Evolutionary conservation across 2,329 filamentous ascomycete genomes (phyloP).

Genomic region (Macrophomina pseudophaseolina): DNA sequence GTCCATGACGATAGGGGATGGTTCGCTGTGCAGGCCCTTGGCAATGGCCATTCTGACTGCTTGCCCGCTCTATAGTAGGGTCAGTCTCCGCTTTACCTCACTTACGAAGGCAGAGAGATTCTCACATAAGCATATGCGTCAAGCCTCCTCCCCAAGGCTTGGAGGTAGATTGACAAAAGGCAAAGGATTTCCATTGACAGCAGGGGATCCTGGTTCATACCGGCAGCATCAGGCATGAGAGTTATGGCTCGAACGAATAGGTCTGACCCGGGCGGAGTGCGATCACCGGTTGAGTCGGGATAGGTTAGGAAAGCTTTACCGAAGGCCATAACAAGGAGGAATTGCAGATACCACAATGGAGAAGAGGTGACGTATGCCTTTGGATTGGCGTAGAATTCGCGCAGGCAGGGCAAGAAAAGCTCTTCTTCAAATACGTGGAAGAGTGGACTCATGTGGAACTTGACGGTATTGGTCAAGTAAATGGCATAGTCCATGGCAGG

Average conservation of each 20-base stretch:
- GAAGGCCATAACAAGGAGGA: not conserved
- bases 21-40: conserved; percentile 55
- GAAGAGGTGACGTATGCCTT: not conserved
- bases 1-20: conserved; percentile 47
- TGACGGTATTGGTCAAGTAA: not conserved
- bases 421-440: conserved; percentile 1
- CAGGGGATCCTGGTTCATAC: not conserved
- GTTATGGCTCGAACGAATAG: not conserved
- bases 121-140: not conserved
- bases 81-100: not conserved
- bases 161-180: conserved; percentile 1
- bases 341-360: not conserved
- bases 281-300: not conserved
- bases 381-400: not conserved
- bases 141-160: not conserved
- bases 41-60: conserved; percentile 53
- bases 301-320: conserved; percentile 2
- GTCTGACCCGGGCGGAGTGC: not conserved
- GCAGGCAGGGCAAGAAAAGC: not conserved
- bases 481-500: conserved; percentile 8
- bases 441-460: conserved; percentile 2
- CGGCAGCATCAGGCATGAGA: not conserved
- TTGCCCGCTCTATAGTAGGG: conserved; percentile 48
- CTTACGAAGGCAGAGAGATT: conserved; percentile 5
- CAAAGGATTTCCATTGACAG: not conserved